Base-by-base conservation (phyloP, 2,329 filamentous ascomycete genomes). In the Monilinia vaccinii-corymbosi region DNA sequence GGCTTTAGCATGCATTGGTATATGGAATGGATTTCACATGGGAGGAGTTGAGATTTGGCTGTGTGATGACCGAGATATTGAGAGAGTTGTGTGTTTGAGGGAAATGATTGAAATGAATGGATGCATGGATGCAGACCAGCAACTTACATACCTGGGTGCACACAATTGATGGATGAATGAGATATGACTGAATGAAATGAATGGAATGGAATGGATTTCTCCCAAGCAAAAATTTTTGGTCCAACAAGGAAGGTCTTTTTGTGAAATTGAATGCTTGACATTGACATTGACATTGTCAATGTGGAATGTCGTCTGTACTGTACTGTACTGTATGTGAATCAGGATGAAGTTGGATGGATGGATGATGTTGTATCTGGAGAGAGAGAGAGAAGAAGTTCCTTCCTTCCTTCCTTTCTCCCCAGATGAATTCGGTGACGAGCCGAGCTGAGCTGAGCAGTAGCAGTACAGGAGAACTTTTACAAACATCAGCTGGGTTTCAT, bases 191-290 rank as follows among this genome's bases (percentile, higher is more conserved):
- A 53, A 53, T 32, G 51, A 53, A 53, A 53, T 53, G 38, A 53
- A 53, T 53, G 51, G 51, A 53, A 53, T 53, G 44, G 38, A 53
- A 53, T 53, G 51, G 51, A 53, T 44, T 53, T 53, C 38, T 18
- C 32, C 51, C 5, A 38, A 51, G 14, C 28, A 44, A 32, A 44
- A 18, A n/a, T n/a, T 16, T 0, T 28, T 6, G 44, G 44, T 14
- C 8, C n/a, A n/a, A n/a, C n/a, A n/a, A n/a, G n/a, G n/a, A n/a
- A n/a, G n/a, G n/a, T n/a, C n/a, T n/a, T n/a, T 28, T 18, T 47
- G 14, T 47, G 14, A 47, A 16, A 1, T 23, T 25, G 48, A 23
- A n/a, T 21, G 9, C 34, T 36, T 36, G 32, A n/a, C n/a, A 25
- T 25, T 42, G 50, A 21, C n/a, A 31, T 4, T 47, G 4, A 5